phyloP scores from a whole-genome alignment of 805 yeast species.

The Saccharomycopsis capsularis region DNA sequence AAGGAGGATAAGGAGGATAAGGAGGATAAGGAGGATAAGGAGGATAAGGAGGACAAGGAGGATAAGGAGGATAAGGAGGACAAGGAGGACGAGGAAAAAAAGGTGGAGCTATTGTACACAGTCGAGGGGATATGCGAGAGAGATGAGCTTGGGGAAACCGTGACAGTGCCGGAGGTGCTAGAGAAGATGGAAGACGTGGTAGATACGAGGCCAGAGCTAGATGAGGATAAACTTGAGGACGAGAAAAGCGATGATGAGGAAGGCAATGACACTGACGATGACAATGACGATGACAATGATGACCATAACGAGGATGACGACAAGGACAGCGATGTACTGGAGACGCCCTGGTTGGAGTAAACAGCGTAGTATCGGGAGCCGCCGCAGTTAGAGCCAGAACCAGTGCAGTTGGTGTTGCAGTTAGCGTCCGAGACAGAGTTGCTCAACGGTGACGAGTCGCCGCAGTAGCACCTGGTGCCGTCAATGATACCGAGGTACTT shows the following conservation, averaged over 20 bases:
- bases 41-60: conserved; percentile 24
- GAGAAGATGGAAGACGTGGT: not conserved
- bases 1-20: conserved; percentile 24
- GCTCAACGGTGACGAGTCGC: conserved; percentile 29
- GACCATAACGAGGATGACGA: conserved; percentile 8
- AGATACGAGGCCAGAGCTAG: conserved; percentile 2
- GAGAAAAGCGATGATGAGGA: not conserved
- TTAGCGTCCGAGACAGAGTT: conserved; percentile 19
- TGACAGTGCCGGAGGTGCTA: conserved; percentile 2
- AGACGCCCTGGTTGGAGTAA: conserved; percentile 16
- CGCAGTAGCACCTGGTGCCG: conserved; percentile 36
- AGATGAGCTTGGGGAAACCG: conserved; percentile 14
- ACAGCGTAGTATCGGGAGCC: conserved; percentile 29
- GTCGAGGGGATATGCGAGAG: not conserved
- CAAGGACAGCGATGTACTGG: not conserved
- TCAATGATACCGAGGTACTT: conserved; percentile 34
- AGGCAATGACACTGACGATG: conserved; percentile 1
- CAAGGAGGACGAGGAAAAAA: conserved; percentile 22
- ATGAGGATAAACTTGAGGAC: not conserved
- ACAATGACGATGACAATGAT: not conserved
- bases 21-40: conserved; percentile 13
- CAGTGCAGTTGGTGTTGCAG: conserved; percentile 33
- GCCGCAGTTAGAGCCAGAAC: conserved; percentile 34
- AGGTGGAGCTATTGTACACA: conserved; percentile 14
- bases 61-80: conserved; percentile 19